Conservation (phyloP, 331 rosid genomes). For the Pyracantha coccinea region DNA sequence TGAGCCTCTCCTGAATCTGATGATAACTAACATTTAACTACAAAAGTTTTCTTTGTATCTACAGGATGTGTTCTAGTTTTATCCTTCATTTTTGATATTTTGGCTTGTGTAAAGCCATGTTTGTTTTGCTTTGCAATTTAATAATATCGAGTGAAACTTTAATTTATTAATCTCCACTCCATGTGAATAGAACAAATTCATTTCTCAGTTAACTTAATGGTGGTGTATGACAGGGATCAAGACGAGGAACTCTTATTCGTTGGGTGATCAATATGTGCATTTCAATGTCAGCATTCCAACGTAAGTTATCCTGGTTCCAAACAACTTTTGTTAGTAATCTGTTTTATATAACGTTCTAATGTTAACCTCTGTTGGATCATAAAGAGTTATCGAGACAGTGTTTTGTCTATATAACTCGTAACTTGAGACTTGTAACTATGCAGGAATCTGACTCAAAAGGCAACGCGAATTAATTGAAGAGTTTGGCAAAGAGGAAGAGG, state of each 20-base stretch:
- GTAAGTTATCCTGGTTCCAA: conserved; percentile 28
- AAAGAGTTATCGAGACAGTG: not conserved
- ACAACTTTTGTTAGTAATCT: not conserved
- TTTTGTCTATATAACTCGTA: not conserved
- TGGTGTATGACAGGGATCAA: conserved; percentile 50
- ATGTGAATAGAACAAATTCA: too few relatives aligned
- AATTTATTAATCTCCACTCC: not conserved
- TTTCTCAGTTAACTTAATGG: not conserved
- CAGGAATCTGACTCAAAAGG: conserved; percentile 66
- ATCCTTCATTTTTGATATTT: not conserved
- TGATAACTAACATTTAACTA: too few relatives aligned
- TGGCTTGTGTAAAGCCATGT: not conserved
- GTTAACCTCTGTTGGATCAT: not conserved
- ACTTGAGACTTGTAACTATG: not conserved
- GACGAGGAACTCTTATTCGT: conserved; percentile 47
- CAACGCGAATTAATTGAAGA: conserved; percentile 81
- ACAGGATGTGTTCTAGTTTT: not conserved
- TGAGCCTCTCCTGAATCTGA: too few relatives aligned
- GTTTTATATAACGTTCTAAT: too few relatives aligned
- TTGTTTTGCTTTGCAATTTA: not conserved
- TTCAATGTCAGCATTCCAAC: conserved; percentile 73
- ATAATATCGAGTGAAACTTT: not conserved
- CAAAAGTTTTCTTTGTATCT: too few relatives aligned
- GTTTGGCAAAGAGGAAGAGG: conserved; percentile 83
- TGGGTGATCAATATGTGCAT: conserved; percentile 83